These are phyloP conservation scores for Wickerhamomyces ciferrii DNA, from an alignment of 805 yeast species.

Conservation along the genomic window DNA sequence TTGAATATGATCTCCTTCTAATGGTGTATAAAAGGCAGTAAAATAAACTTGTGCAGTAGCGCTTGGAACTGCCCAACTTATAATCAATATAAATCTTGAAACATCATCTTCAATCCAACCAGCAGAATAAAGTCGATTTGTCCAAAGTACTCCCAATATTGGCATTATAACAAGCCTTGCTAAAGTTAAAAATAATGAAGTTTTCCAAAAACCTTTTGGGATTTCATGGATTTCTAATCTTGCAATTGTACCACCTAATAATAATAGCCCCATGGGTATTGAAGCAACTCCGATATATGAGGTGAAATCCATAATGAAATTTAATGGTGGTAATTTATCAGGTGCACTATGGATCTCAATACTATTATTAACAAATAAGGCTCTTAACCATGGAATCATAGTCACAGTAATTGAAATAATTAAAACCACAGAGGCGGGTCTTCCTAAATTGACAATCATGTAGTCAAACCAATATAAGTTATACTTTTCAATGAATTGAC, in stretches of 20 bases:
- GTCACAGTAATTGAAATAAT: slow-evolving; percentile 59
- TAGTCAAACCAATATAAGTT: slow-evolving; percentile 29
- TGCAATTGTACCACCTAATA: slow-evolving; percentile 86
- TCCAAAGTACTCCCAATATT: slow-evolving; percentile 67
- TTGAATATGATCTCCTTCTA: slow-evolving; percentile 43
- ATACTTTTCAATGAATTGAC: slow-evolving; percentile 19
- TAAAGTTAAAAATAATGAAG: slow-evolving; percentile 51
- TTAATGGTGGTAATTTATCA: slow-evolving; percentile 76
- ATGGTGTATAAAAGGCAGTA: slow-evolving; percentile 83
- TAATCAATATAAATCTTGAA: slow-evolving; percentile 65
- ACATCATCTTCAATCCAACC: slow-evolving; percentile 61
- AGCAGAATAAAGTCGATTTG: slow-evolving; percentile 51
- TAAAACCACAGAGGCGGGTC: slow-evolving; percentile 74
- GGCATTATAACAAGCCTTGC: slow-evolving; percentile 68
- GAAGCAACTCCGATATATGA: slow-evolving; percentile 80
- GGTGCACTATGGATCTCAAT: slow-evolving; percentile 70
- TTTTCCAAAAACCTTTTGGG: slow-evolving; percentile 69
- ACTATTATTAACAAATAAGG: slow-evolving; percentile 52
- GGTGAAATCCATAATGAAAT: slow-evolving; percentile 78
- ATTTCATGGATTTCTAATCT: slow-evolving; percentile 55
- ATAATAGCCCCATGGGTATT: slow-evolving; percentile 79
- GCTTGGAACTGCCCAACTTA: slow-evolving; percentile 77
- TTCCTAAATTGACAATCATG: slow-evolving; percentile 43
- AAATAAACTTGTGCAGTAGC: slow-evolving; percentile 86
- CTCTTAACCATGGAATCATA: slow-evolving; percentile 84